Base-by-base conservation (phyloP, 805 yeast genomes). In the Diddensiella santjacobensis region DNA sequence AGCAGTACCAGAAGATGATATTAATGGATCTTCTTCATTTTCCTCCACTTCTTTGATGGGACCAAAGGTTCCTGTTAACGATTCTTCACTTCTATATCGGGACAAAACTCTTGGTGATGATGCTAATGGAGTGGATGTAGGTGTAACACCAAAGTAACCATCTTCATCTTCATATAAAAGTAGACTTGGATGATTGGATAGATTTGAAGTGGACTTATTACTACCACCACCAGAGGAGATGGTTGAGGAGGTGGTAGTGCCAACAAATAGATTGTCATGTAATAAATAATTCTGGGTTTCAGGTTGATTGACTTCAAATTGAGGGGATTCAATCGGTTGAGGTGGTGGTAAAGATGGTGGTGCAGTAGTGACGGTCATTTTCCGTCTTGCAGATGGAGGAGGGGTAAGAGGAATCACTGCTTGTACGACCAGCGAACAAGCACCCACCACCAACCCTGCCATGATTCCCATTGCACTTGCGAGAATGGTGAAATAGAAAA, bases 371-470 rank as follows among this genome's bases (percentile, higher is more conserved):
- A n/a, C n/a, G n/a, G n/a, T n/a, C n/a, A n/a, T n/a, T 13, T 26
- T 26, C 13, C 31, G 8, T 13, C 31, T 8, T 8, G 8, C 31
- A 8, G 11, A 8, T 13, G 31, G 31, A 26, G 31, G 31, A 26
- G 31, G 31, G 13, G 31, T 26, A 8, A 39, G n/a, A 4, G 57
- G 56, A 17, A 51, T 49, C 18, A 54, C 23, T 15, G 40, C 18
- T 22, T 54, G 54, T 3, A 54, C 50, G 19, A 40, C 29, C 36
- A 54, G 43, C 3, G 54, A 51, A 31, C 47, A 40, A 13, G 48
- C 54, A 11, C 58, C 58, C 5, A 54, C 54, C 10, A 52, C 39
- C 8, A 54, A 20, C 10, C 58, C 58, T 5, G 56, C 54, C 6
- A 54, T 13, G 36, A 51, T 48, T 18, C 58, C 58, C 36, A 54